Conservation (phyloP, 2,329 filamentous ascomycete genomes). For the Arachnopeziza araneosa region DNA sequence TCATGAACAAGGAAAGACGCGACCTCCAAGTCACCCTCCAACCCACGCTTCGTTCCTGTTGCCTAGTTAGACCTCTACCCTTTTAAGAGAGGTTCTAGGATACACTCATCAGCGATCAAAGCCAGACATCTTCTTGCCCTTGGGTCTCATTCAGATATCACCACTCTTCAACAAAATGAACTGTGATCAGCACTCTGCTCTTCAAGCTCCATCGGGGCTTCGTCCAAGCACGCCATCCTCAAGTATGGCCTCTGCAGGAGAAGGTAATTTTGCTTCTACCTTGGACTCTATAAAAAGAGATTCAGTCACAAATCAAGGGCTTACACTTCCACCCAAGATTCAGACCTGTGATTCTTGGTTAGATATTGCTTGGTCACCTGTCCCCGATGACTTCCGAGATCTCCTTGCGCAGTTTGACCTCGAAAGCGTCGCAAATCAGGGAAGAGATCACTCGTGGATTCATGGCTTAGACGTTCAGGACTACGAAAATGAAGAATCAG, state of each 20-base stretch:
- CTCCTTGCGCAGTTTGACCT: conserved; percentile 1
- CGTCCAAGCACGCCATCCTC: not conserved
- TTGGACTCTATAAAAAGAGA: conserved; percentile 3
- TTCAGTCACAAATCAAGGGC: conserved; percentile 20
- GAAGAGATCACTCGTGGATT: not conserved
- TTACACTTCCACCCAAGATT: conserved; percentile 25
- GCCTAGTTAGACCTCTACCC: conserved; percentile 1
- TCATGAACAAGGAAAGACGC: not conserved
- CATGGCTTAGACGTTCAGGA: not conserved
- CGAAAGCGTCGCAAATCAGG: not conserved
- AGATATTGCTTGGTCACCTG: not conserved
- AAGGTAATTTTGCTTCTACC: conserved; percentile 26
- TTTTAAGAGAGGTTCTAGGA: conserved; percentile 4
- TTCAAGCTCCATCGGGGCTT: not conserved
- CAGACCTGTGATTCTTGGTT: conserved; percentile 10
- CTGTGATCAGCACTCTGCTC: not conserved
- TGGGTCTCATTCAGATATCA: too few relatives aligned
- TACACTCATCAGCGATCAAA: not conserved
- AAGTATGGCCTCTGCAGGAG: conserved; percentile 8
- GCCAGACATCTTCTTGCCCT: not conserved
- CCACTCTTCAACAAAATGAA: not conserved
- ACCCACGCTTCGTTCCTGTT: not conserved
- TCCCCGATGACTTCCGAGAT: conserved; percentile 6
- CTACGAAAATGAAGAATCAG: not conserved
- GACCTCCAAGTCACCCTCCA: not conserved